These are phyloP conservation scores for Haplosporangium gracile DNA, from an alignment of 192 early-diverging fungal genomes.

Conservation along the genomic window DNA sequence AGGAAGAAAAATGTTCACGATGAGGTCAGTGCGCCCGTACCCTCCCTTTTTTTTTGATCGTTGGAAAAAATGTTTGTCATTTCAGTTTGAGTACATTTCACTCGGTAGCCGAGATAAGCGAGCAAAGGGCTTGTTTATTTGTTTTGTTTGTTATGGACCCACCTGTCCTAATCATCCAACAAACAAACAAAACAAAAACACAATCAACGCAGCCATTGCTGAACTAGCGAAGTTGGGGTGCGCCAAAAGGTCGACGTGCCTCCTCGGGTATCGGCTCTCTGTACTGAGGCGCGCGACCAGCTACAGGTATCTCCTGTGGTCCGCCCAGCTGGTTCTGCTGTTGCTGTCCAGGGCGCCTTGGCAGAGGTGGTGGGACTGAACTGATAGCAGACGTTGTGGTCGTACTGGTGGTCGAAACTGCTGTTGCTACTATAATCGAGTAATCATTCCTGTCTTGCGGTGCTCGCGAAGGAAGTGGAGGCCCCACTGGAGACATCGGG, in stretches of 20 bases:
- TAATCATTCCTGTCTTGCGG: constrained; percentile 1
- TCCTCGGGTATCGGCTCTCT: constrained; percentile 1
- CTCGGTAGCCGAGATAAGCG: not conserved
- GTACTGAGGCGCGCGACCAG: constrained; percentile 11
- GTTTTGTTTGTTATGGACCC: not conserved
- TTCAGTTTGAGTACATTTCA: not conserved
- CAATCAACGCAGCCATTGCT: not conserved
- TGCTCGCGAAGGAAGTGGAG: not conserved
- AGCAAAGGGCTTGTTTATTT: not conserved
- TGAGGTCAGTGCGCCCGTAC: not conserved
- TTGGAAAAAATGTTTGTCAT: constrained; percentile 25
- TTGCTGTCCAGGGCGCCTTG: not conserved
- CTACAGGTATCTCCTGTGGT: not conserved
- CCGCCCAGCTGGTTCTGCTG: not conserved
- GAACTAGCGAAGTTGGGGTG: not conserved
- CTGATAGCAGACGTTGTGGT: not conserved
- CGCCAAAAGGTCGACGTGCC: not conserved
- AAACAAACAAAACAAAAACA: not conserved
- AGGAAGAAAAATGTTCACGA: not conserved
- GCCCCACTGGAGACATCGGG: not conserved
- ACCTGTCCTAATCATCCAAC: not conserved
- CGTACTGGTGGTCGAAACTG: not conserved
- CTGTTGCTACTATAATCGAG: not conserved
- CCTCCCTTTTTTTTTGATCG: not conserved
- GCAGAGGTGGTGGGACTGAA: not conserved